Percentiles rank a stretch among this genome's conserved stretches.
Conservation (phyloP, 163 green algal genomes). For the Chlamydomonas reinhardtii region DNA sequence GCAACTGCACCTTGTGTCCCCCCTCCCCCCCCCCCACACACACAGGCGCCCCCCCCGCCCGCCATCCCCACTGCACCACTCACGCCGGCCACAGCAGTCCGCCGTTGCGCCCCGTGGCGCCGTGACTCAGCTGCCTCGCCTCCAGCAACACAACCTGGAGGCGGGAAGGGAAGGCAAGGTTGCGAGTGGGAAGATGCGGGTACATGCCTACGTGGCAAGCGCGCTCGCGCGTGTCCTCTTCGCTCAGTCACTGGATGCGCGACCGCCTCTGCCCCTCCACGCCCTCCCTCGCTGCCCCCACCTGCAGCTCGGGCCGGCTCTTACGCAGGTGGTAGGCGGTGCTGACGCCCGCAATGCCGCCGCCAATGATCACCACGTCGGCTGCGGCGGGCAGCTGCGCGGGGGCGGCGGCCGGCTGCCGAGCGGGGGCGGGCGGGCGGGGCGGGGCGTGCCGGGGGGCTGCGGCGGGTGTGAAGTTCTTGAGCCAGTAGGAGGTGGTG, state of each 20-base stretch:
- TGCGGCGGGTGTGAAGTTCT: neutral
- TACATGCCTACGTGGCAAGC: too few species aligned
- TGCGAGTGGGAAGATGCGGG: too few species aligned
- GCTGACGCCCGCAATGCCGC: conserved; percentile 34
- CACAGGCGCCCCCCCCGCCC: neutral
- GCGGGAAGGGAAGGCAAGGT: too few species aligned
- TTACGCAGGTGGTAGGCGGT: conserved; percentile 45
- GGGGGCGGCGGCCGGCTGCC: too few species aligned
- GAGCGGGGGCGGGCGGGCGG: neutral
- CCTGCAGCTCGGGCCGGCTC: conserved; percentile 21
- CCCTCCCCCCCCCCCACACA: neutral
- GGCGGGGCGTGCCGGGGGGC: neutral
- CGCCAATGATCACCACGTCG: conserved; percentile 46
- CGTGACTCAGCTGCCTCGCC: conserved; percentile 37
- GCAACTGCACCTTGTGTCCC: too few species aligned
- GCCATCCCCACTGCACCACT: neutral
- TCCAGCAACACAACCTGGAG: conserved; percentile 47
- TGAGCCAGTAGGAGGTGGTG: conserved; percentile 32
- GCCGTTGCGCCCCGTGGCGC: conserved; percentile 34
- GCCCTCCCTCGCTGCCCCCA: too few species aligned
- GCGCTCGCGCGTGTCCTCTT: too few species aligned
- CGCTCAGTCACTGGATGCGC: too few species aligned
- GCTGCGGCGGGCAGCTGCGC: neutral
- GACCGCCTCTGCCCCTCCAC: too few species aligned
- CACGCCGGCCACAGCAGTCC: conserved; percentile 47